Percentiles rank a stretch among this genome's conserved stretches.
Conservation (phyloP, 129 eudicot genomes). For the Smallanthus sonchifolius region DNA sequence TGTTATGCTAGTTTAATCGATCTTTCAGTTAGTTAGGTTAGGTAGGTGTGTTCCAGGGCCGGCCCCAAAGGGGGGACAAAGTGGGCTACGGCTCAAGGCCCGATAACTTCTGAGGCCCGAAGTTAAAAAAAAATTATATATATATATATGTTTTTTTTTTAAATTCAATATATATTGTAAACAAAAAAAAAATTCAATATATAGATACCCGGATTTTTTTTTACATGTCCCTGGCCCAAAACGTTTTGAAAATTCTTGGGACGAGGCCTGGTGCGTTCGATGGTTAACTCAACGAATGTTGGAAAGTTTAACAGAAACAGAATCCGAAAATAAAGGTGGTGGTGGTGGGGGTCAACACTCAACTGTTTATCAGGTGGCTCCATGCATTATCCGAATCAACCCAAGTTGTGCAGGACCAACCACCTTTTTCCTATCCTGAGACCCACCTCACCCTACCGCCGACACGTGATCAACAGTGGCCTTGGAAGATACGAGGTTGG, state of each 20-base stretch:
- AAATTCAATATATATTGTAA: no score
- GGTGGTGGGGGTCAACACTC: slow-evolving; percentile 23
- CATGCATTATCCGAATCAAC: slow-evolving; percentile 25
- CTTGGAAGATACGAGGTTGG: slow-evolving; percentile 10
- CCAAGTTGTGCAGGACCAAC: slow-evolving; percentile 1
- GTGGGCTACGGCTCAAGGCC: no score
- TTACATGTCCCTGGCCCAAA: no score
- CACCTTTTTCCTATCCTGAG: background rate
- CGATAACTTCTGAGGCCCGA: no score
- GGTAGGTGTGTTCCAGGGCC: no score
- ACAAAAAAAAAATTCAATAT: no score
- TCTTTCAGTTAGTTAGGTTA: background rate
- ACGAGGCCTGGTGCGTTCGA: no score
- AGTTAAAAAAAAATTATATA: no score
- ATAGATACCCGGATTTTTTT: no score
- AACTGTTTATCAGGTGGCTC: slow-evolving; percentile 22
- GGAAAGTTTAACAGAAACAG: background rate
- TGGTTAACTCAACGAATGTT: background rate
- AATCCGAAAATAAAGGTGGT: background rate
- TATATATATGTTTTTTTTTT: no score
- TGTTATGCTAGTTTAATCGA: background rate
- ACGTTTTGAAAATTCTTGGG: no score
- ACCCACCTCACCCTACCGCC: slow-evolving; percentile 1
- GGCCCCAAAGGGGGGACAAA: no score
- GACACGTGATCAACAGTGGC: background rate